Percentiles rank a stretch among this genome's conserved stretches.
These are phyloP conservation scores for Lunularia cruciata DNA, from an alignment of 225 moss, liverwort and hornwort genomes.

Conservation along the genomic window DNA sequence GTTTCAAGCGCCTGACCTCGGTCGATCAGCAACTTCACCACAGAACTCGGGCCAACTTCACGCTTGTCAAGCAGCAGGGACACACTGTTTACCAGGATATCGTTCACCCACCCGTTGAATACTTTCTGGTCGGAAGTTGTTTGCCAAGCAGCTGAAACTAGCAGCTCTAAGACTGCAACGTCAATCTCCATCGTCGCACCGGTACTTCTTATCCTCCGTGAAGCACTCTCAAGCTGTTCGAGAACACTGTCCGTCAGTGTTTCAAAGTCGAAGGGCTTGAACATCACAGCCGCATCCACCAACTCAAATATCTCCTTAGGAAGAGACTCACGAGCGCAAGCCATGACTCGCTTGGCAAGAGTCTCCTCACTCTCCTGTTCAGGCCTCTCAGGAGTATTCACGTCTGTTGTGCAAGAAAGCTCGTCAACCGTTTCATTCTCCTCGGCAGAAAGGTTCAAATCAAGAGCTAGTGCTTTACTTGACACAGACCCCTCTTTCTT, in stretches of 20 bases:
- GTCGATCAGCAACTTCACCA: slow-evolving; percentile 47
- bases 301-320: slow-evolving; percentile 51
- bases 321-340: slow-evolving; percentile 40
- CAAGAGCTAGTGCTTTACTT: slow-evolving; percentile 51
- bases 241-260: slow-evolving; percentile 47
- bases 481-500: slow-evolving; percentile 23
- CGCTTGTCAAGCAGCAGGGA: slow-evolving; percentile 21
- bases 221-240: slow-evolving; percentile 44
- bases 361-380: slow-evolving; percentile 35
- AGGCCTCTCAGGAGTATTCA: slow-evolving; percentile 19
- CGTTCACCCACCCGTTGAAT: slow-evolving; percentile 56
- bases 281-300: slow-evolving; percentile 61
- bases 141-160: slow-evolving; percentile 65
- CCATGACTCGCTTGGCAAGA: slow-evolving; percentile 41
- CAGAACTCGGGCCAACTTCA: slow-evolving; percentile 21
- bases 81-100: slow-evolving; percentile 46
- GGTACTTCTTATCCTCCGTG: slow-evolving; percentile 20
- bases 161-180: slow-evolving; percentile 48
- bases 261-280: slow-evolving; percentile 62
- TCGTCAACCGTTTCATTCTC: slow-evolving; percentile 44
- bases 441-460: slow-evolving; percentile 68
- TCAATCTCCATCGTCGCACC: slow-evolving; percentile 54
- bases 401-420: slow-evolving; percentile 22
- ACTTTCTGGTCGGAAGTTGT: slow-evolving; percentile 42
- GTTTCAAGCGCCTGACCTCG: slow-evolving; percentile 6